Evolutionary conservation across 495 filamentous ascomycete species (phyloP).

Genomic region (Podospora bellae-mahoneyi): DNA sequence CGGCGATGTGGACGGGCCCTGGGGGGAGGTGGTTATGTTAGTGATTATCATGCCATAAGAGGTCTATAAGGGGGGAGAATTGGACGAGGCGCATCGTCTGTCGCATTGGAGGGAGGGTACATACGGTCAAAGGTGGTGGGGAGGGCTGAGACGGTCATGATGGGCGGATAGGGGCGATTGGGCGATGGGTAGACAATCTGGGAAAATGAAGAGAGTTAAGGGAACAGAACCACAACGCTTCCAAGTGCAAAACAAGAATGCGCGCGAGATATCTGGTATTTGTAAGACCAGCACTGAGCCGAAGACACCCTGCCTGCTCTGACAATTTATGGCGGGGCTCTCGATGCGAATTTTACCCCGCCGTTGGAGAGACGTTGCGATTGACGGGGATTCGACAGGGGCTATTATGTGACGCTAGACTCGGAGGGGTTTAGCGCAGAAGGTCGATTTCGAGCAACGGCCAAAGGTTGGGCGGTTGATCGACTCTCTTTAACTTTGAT

Average conservation of each 20-base stretch:
- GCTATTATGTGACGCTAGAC: neutral
- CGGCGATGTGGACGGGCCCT: conserved; percentile 85
- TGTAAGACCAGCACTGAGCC: neutral
- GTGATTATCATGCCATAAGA: neutral
- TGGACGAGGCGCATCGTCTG: neutral
- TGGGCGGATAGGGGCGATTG: conserved; percentile 9
- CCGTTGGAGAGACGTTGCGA: conserved; percentile 32
- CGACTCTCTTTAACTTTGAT: neutral
- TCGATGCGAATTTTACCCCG: conserved; percentile 28
- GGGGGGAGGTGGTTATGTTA: conserved; percentile 13
- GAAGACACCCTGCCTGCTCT: neutral
- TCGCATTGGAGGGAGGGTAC: neutral
- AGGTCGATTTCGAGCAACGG: neutral
- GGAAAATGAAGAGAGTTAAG: neutral
- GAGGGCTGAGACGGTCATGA: conserved; percentile 15
- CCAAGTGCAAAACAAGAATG: neutral
- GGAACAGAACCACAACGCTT: neutral
- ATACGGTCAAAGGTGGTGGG: conserved; percentile 24
- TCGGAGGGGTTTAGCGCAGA: neutral
- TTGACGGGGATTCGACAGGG: conserved; percentile 10
- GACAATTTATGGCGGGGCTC: conserved; percentile 28
- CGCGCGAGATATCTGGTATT: conserved; percentile 4
- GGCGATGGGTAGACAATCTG: neutral
- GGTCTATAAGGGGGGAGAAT: neutral
- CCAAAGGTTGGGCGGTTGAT: neutral